Evolutionary conservation across 1,284 basidiomycete species (phyloP), one percentile per base, ranked within the genome.

Genomic region (Fereydounia khargensis): DNA sequence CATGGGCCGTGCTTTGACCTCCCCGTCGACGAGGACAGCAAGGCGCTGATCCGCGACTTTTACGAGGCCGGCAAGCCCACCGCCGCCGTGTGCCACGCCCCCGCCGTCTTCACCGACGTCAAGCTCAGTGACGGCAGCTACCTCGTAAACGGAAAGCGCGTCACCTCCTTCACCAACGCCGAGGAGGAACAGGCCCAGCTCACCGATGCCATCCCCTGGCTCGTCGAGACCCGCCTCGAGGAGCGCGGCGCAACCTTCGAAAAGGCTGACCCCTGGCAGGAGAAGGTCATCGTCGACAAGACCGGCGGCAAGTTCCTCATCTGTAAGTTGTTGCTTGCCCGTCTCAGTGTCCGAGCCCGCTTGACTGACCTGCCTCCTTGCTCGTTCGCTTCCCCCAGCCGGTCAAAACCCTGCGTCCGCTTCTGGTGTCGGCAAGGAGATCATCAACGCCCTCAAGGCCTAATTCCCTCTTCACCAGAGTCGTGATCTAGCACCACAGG

Each of bases 91-190:
- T 70, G 66, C 43, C 63, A 70, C 43, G 63, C 63, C 20, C 63
- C 68, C 20, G 67, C 57, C 17, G 66, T 65, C 8, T 61, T 67
- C 24, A 45, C 54, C 17, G 63, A 69, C 24, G 66, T 69, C 37
- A 70, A 68, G 50, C 58, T 70, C 18, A 45, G 43, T 25, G 48
- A 55, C 28, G 65, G 65, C 30, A 43, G 42, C n/a, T 68, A 65
- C 47, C 47, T 70, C 28, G 46, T 89, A 66, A 80, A 79, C 11
- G 86, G 83, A 25, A 81, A 80, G 46, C 67, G 77, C 16, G 80
- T 80, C 32, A 88, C 87, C 0, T 83, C 81, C 19, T 87, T 89
- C 78, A 84, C 86, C 44, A 85, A 89, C 72, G 76, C 65, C 1
- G 87, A 89, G 69, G 87, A 89, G 68, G 79, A 82, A 36, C 68